A percentile compares a stretch with the other conserved stretches of the same genome.
These are phyloP conservation scores for Fusarium dimerum DNA, from an alignment of 2,329 filamentous ascomycete genomes.

Conservation along the genomic window DNA sequence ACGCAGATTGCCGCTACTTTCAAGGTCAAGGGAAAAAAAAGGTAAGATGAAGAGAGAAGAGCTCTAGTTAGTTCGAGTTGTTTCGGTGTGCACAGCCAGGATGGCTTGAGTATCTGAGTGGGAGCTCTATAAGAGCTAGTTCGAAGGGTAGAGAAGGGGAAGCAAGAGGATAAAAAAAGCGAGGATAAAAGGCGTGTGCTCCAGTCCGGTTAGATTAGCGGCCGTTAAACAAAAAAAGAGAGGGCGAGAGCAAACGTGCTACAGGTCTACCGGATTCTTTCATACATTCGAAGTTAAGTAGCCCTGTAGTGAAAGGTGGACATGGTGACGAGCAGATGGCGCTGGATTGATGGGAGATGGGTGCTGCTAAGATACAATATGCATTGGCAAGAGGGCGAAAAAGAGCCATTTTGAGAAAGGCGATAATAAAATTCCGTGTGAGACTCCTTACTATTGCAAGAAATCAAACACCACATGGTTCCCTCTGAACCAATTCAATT, in stretches of 20 bases:
- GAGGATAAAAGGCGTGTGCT: background rate
- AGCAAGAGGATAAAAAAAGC: background rate
- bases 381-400: slow-evolving; percentile 19
- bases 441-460: too few species aligned
- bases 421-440: slow-evolving; percentile 28
- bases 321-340: slow-evolving; percentile 25
- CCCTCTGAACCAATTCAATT: slow-evolving; percentile 20
- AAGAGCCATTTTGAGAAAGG: slow-evolving; percentile 35
- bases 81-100: background rate
- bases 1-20: background rate
- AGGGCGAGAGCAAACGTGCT: background rate
- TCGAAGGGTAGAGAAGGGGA: background rate
- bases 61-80: background rate
- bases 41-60: too few species aligned
- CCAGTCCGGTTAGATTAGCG: too few species aligned
- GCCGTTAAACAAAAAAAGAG: background rate
- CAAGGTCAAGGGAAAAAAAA: background rate
- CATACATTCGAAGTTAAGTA: slow-evolving; percentile 5
- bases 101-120: background rate
- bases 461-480: too few species aligned
- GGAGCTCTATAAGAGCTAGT: background rate
- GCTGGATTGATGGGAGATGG: slow-evolving; percentile 12
- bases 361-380: slow-evolving; percentile 12
- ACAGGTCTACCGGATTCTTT: background rate
- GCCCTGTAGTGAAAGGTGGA: slow-evolving; percentile 26